These are phyloP conservation scores for Paecilomyces fulvus DNA, from an alignment of 2,329 filamentous ascomycete species.

Conservation along the genomic window DNA sequence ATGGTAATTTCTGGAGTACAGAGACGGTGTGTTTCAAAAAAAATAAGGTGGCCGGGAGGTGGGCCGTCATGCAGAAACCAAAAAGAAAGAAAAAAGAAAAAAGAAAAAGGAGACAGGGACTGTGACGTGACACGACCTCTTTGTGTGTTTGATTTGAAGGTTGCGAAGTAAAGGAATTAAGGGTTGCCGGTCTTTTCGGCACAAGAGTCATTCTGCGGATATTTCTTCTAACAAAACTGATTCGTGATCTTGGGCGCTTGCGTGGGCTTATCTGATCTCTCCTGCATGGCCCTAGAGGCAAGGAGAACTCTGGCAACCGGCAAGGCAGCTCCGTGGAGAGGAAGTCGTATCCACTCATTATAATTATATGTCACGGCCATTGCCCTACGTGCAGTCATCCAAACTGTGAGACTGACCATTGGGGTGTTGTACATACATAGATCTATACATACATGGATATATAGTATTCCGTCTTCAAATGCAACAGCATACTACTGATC, in stretches of 20 bases:
- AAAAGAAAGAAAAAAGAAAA: too few relatives aligned
- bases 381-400: not conserved
- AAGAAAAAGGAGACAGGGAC: not conserved
- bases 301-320: not conserved
- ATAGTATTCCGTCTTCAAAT: not conserved
- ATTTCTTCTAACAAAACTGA: not conserved
- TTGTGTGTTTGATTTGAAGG: constrained; percentile 1
- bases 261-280: not conserved
- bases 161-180: not conserved
- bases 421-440: not conserved
- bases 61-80: not conserved
- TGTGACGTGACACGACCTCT: constrained; percentile 1
- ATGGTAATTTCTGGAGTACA: not conserved
- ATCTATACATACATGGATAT: not conserved
- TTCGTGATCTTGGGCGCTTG: not conserved
- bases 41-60: not conserved
- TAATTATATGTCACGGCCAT: not conserved
- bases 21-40: not conserved
- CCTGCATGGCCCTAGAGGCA: not conserved
- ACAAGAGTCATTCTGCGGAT: not conserved
- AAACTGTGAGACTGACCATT: not conserved
- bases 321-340: not conserved
- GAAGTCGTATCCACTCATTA: not conserved
- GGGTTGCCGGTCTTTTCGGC: not conserved
- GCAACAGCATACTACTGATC: not conserved